These are phyloP conservation scores for Periconia sp. DNA, from an alignment of 2,329 filamentous ascomycete species.

Conservation along the genomic window DNA sequence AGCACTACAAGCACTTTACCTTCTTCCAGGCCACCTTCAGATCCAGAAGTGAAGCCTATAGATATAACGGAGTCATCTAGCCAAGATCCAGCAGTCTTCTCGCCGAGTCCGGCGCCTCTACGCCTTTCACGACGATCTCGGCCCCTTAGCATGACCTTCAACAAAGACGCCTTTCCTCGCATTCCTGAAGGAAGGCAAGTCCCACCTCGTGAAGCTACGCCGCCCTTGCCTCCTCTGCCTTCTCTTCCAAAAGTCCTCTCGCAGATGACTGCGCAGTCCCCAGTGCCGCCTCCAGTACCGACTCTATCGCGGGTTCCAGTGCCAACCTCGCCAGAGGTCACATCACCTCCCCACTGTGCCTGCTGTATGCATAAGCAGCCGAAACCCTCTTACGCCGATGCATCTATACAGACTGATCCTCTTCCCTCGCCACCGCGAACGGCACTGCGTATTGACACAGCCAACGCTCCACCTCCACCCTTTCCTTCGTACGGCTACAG, in stretches of 20 bases:
- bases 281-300: neutral
- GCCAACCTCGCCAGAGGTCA: neutral
- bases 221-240: conserved; percentile 2
- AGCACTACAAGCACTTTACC: conserved; percentile 4
- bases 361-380: neutral
- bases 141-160: conserved; percentile 28
- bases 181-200: conserved; percentile 20
- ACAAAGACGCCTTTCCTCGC: conserved; percentile 11
- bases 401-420: conserved; percentile 32
- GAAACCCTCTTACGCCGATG: conserved; percentile 23
- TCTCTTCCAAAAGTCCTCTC: too few relatives aligned
- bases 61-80: neutral
- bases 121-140: conserved; percentile 10
- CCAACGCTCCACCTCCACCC: neutral
- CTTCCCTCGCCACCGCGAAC: conserved; percentile 10
- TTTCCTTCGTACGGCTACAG: conserved; percentile 10
- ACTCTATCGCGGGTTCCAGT: neutral
- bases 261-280: too few relatives aligned
- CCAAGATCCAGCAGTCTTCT: neutral
- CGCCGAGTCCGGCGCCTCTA: conserved; percentile 1
- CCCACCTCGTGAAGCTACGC: neutral
- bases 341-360: too few relatives aligned
- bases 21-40: conserved; percentile 6
- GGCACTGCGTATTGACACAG: conserved; percentile 8
- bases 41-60: conserved; percentile 5